Evolutionary conservation across 2,329 filamentous ascomycete species (phyloP), one percentile per base, ranked within the genome.

Genomic region (Tolypocladium inflatum): DNA sequence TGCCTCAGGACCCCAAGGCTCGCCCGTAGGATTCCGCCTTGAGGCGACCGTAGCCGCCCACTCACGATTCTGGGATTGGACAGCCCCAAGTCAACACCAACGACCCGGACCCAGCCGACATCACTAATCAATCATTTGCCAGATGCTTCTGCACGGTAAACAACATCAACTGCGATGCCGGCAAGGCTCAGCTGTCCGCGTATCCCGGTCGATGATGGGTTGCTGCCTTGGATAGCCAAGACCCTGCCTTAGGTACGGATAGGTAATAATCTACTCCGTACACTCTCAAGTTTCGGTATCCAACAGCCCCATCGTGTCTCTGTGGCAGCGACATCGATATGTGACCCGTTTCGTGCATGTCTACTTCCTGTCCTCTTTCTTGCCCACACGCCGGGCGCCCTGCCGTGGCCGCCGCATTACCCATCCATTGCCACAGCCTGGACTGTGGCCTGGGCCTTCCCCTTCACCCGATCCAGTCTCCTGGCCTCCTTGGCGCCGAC

Each of bases 401-500:
- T 26, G 23, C 23, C 15, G 4, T 48, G n/a, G 38, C 43, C 43
- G 42, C 17, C 55, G 15, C 33, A 9, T 35, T 41, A 19, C 15
- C 17, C 35, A 48, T 33, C 60, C 11, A 33, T 5, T 17, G 57
- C 61, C 52, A 63, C 60, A 35, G 59, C 61, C 26, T 67, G 65
- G 3, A 74, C 66, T 5, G 62, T 63, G 21, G 60, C 60, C 60
- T 71, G 70, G 30, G 65, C 73, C 63, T 71, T 72, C n/a, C 67
- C 63, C n/a, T 66, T 63, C 41, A 73, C 66, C 17, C 63, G 57
- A 10, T 71, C 66, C 42, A 86, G 65, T 60, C 71, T 75, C 62
- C 73, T 77, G 57, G 72, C 73, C 57, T 82, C 76, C 61, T 78
- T 80, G 7, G 75, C 73, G 17, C 74, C 73, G 50, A 80, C 70